Conservation (phyloP, 805 yeast genomes). For the Cyberlindnera veronae region DNA sequence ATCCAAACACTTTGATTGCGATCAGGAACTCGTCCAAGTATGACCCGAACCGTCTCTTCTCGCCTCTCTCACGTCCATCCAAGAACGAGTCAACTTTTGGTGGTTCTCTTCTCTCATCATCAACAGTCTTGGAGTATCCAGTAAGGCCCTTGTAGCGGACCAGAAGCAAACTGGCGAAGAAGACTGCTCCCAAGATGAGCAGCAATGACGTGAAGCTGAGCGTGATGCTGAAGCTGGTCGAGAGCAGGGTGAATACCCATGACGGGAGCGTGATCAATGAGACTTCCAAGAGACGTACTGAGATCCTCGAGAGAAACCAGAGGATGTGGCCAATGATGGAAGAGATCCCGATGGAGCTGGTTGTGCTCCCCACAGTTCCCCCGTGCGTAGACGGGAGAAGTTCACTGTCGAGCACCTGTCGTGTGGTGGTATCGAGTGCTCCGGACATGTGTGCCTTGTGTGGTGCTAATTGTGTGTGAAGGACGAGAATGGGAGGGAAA, state of each 20-base stretch:
- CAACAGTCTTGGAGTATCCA: slow-evolving; percentile 16
- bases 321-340: background rate
- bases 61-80: slow-evolving; percentile 24
- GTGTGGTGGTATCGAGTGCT: no score
- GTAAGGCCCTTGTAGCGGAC: slow-evolving; percentile 17
- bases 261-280: slow-evolving; percentile 28
- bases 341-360: slow-evolving; percentile 1
- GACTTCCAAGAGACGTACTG: slow-evolving; percentile 6
- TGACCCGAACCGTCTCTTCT: slow-evolving; percentile 45
- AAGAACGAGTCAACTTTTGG: slow-evolving; percentile 15
- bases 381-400: no score
- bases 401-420: no score
- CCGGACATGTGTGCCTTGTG: no score
- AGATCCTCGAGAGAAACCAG: slow-evolving; percentile 5
- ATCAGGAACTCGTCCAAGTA: slow-evolving; percentile 85
- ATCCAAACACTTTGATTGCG: slow-evolving; percentile 93
- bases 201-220: slow-evolving; percentile 16
- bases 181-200: slow-evolving; percentile 8
- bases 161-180: slow-evolving; percentile 12
- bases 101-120: slow-evolving; percentile 41
- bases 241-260: slow-evolving; percentile 32
- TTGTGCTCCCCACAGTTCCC: background rate
- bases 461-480: background rate
- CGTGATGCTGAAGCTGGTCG: slow-evolving; percentile 35
- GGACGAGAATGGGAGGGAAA: background rate